Conservation (phyloP, 1,284 basidiomycete genomes). For the Leccinum fallax region DNA sequence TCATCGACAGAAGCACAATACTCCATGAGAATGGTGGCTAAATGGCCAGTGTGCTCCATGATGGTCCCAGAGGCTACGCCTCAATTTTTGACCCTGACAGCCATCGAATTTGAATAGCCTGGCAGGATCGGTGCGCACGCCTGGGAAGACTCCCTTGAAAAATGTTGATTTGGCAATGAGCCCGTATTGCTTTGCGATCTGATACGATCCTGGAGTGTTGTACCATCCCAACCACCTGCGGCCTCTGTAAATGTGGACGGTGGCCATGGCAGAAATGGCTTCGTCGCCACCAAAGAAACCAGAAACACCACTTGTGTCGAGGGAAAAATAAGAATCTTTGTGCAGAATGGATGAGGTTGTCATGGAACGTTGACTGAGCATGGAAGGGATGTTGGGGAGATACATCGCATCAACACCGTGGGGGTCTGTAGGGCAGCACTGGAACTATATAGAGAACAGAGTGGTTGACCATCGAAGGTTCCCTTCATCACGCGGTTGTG, state of each 20-base stretch:
- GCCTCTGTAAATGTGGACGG: constrained; percentile 29
- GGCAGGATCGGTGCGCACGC: constrained; percentile 25
- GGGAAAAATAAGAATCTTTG: constrained; percentile 17
- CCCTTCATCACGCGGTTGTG: background rate
- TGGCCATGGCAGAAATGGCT: constrained; percentile 35
- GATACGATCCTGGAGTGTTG: constrained; percentile 34
- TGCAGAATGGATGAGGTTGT: constrained; percentile 10
- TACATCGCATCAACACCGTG: constrained; percentile 12
- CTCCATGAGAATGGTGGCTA: constrained; percentile 19
- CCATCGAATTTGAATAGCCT: constrained; percentile 30
- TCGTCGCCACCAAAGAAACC: constrained; percentile 26
- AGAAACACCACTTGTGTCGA: constrained; percentile 28
- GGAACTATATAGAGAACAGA: background rate
- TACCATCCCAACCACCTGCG: constrained; percentile 37
- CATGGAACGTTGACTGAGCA: constrained; percentile 14
- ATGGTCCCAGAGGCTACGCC: constrained; percentile 18
- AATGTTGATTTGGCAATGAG: constrained; percentile 27
- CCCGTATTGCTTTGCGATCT: constrained; percentile 33
- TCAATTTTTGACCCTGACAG: constrained; percentile 25
- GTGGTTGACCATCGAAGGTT: background rate
- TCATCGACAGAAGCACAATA: constrained; percentile 9
- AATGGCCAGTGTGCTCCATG: constrained; percentile 20
- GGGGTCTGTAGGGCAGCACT: background rate
- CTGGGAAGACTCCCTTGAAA: constrained; percentile 32
- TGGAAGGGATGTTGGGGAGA: constrained; percentile 11